phyloP scores from a whole-genome alignment of 2,329 filamentous ascomycete genomes.

The Cladosporium oxysporum region DNA sequence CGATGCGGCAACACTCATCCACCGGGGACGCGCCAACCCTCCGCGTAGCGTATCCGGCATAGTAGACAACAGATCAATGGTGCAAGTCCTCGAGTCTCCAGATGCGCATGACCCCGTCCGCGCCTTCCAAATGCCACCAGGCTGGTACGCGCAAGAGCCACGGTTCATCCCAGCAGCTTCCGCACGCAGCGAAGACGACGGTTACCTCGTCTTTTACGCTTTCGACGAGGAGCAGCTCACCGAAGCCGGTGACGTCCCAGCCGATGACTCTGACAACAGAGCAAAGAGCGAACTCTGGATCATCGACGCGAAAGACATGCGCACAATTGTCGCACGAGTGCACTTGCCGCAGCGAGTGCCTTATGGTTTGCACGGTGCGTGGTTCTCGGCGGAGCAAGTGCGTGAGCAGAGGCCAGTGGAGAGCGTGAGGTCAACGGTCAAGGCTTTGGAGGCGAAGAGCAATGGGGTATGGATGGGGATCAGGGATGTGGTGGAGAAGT shows the following conservation, averaged over 20 bases:
- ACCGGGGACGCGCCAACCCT: conserved; percentile 46
- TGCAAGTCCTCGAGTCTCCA: conserved; percentile 52
- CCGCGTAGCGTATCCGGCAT: conserved; percentile 56
- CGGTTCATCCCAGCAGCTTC: conserved; percentile 57
- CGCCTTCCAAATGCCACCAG: conserved; percentile 61
- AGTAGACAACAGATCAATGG: conserved; percentile 59
- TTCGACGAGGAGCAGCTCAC: conserved; percentile 67
- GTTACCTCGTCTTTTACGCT: conserved; percentile 67
- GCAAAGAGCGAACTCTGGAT: conserved; percentile 67
- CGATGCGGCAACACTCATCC: conserved; percentile 57
- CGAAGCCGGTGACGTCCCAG: conserved; percentile 32
- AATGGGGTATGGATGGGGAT: conserved; percentile 35
- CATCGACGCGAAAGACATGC: conserved; percentile 65
- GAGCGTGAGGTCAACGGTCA: conserved; percentile 32
- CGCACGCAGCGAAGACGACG: conserved; percentile 60
- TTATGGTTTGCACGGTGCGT: conserved; percentile 67
- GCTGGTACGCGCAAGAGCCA: conserved; percentile 67
- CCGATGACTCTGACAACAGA: conserved; percentile 40
- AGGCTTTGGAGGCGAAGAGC: conserved; percentile 27
- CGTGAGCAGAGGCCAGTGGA: conserved; percentile 48
- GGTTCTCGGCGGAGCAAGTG: conserved; percentile 60
- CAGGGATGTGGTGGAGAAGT: conserved; percentile 33
- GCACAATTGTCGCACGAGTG: conserved; percentile 59
- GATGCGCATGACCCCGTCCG: conserved; percentile 53
- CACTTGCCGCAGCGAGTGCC: conserved; percentile 66